These are phyloP conservation scores for Penicillium egyptiacum DNA, from an alignment of 495 filamentous ascomycete genomes.

Conservation along the genomic window DNA sequence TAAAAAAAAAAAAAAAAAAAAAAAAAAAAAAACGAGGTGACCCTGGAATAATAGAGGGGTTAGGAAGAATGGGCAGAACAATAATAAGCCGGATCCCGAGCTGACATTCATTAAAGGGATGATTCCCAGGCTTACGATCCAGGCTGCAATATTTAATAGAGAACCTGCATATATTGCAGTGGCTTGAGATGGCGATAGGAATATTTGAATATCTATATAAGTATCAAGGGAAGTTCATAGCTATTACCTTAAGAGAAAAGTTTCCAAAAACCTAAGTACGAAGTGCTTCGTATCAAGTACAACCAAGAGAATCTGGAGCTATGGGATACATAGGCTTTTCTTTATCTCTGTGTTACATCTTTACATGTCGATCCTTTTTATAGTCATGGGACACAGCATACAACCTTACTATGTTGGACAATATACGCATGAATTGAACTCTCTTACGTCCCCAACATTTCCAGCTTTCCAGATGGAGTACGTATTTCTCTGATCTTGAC, in stretches of 20 bases:
- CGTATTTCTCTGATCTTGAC: not conserved
- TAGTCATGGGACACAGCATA: not conserved
- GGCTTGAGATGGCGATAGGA: not conserved
- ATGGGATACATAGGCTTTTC: not conserved
- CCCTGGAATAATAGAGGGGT: not conserved
- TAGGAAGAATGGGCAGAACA: constrained; percentile 1
- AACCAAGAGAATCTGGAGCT: not conserved
- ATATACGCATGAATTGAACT: not conserved
- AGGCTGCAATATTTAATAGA: not conserved
- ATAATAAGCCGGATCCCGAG: not conserved
- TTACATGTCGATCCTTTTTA: not conserved
- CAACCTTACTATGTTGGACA: not conserved
- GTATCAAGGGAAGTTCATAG: not conserved
- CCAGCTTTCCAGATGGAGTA: no score
- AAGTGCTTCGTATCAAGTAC: not conserved
- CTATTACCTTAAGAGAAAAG: not conserved
- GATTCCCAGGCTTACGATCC: not conserved
- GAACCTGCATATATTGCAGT: not conserved
- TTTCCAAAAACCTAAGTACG: not conserved
- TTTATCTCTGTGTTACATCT: not conserved
- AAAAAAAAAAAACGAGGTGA: no score
- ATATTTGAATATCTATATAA: not conserved
- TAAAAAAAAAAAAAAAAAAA: not conserved
- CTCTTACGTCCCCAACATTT: no score
- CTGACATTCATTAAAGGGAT: not conserved